A percentile compares a stretch with the other conserved stretches of the same genome.
phyloP scores from a whole-genome alignment of 78 protist species.

The Polysphondylium violaceum region DNA sequence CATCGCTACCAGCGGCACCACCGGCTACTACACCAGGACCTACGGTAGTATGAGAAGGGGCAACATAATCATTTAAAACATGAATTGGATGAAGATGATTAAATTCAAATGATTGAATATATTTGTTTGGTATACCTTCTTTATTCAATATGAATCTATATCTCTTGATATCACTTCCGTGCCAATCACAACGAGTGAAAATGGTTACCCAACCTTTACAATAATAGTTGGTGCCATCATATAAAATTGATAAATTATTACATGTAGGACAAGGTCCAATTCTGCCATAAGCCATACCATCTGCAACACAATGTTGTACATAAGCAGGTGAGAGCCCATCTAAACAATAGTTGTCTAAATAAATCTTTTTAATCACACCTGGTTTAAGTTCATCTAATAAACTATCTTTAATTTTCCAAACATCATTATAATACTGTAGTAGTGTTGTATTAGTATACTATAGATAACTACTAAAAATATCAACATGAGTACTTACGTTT shows the following conservation, averaged over 20 bases:
- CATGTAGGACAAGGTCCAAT: constrained; percentile 70
- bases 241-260: constrained; percentile 37
- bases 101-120: background rate
- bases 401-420: constrained; percentile 62
- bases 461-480: no score
- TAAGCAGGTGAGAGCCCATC: constrained; percentile 50
- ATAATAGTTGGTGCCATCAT: constrained; percentile 64
- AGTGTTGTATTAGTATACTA: no score
- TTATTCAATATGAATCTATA: constrained; percentile 27
- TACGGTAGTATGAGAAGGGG: background rate
- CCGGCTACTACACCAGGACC: background rate
- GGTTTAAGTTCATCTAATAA: constrained; percentile 28
- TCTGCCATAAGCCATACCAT: constrained; percentile 73
- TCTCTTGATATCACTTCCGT: constrained; percentile 27
- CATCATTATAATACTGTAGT: constrained; percentile 59
- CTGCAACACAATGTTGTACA: constrained; percentile 31
- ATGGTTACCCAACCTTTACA: constrained; percentile 38
- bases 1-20: background rate
- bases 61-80: background rate
- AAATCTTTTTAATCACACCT: constrained; percentile 20
- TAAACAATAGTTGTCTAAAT: constrained; percentile 20
- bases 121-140: background rate
- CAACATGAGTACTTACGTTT: constrained; percentile 42
- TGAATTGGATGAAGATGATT: constrained; percentile 57
- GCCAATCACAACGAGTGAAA: constrained; percentile 66